phyloP scores from a whole-genome alignment of 2,329 filamentous ascomycete genomes.

The Pseudocercospora ulei region DNA sequence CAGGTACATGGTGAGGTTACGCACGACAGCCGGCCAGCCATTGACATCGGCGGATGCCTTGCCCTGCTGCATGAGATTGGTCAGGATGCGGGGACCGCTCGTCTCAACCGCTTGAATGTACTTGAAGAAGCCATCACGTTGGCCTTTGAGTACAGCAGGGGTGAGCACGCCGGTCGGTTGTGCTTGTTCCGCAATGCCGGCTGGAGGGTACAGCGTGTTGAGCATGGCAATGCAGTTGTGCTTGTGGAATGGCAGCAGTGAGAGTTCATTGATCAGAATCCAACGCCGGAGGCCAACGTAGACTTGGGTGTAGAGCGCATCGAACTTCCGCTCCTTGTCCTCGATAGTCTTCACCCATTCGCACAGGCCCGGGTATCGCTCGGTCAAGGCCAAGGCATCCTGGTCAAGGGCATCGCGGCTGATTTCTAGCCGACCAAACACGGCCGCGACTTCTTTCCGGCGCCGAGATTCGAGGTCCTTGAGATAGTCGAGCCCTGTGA shows the following conservation, averaged over 20 bases:
- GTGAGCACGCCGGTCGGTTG: conserved; percentile 48
- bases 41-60: conserved; percentile 45
- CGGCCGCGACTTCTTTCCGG: conserved; percentile 48
- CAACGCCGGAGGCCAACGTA: conserved; percentile 55
- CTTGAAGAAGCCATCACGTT: conserved; percentile 54
- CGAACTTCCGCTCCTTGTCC: conserved; percentile 44
- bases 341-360: conserved; percentile 44
- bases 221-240: conserved; percentile 58
- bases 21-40: conserved; percentile 46
- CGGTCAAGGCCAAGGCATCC: conserved; percentile 43
- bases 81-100: conserved; percentile 46
- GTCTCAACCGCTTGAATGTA: conserved; percentile 52
- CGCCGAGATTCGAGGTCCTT: conserved; percentile 54
- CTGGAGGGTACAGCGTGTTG: conserved; percentile 56
- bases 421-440: conserved; percentile 47
- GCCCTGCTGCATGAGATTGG: conserved; percentile 47
- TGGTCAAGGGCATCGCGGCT: conserved; percentile 41
- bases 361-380: conserved; percentile 47
- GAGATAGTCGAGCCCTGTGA: conserved; percentile 57
- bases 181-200: conserved; percentile 33
- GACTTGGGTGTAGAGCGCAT: conserved; percentile 51
- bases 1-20: conserved; percentile 50
- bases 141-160: conserved; percentile 44
- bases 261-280: conserved; percentile 57
- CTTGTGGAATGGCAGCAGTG: conserved; percentile 53